Conservation (phyloP, 2,329 filamentous ascomycete species). For the Fusarium euwallaceae region DNA sequence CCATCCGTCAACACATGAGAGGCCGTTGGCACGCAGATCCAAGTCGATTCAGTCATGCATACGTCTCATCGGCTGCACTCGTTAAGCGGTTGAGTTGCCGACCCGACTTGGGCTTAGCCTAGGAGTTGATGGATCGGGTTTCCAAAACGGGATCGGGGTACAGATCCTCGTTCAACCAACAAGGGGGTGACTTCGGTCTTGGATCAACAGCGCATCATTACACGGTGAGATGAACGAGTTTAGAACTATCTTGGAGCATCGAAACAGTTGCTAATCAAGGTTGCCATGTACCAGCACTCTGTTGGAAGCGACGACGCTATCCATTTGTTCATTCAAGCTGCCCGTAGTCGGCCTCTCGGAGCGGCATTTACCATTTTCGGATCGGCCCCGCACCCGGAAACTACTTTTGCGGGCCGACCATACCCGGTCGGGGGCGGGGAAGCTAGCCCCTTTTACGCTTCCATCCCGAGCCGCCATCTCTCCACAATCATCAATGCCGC, state of each 20-base stretch:
- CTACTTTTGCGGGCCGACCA: not conserved
- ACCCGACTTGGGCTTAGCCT: not conserved
- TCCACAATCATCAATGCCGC: not conserved
- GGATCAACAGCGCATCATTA: not conserved
- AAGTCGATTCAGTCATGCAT: conserved; percentile 6
- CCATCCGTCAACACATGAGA: conserved; percentile 1
- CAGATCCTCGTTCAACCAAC: not conserved
- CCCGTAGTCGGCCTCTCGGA: not conserved
- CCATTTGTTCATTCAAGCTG: not conserved
- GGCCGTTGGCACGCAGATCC: not conserved
- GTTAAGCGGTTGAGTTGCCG: not conserved
- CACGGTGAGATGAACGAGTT: not conserved
- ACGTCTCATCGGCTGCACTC: not conserved
- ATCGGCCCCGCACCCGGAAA: not conserved
- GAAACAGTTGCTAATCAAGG: not conserved
- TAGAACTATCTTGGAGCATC: not conserved
- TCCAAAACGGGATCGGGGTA: not conserved
- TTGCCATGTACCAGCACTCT: not conserved
- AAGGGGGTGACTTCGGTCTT: not conserved
- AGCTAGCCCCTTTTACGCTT: not conserved
- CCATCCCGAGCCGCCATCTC: not conserved
- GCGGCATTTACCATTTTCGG: not conserved
- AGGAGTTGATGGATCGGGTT: not conserved
- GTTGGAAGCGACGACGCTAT: not conserved
- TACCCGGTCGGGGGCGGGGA: not conserved